Evolutionary conservation across 805 yeast species (phyloP).

Genomic region (Suhomyces emberorum): DNA sequence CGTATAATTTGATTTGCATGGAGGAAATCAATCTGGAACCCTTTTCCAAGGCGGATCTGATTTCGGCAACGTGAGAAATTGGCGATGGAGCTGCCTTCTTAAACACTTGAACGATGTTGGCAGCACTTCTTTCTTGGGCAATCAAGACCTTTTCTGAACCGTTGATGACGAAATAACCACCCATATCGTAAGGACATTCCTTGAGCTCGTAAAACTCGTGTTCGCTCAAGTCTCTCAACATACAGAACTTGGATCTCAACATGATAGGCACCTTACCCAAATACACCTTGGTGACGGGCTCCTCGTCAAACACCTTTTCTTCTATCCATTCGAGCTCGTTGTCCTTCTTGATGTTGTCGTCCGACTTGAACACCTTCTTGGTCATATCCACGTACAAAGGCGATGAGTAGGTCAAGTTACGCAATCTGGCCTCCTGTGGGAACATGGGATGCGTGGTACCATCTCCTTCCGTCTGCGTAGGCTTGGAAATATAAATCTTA

Average conservation of each 20-base stretch:
- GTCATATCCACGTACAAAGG: conserved; percentile 95
- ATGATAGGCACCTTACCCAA: conserved; percentile 98
- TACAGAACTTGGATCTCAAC: conserved; percentile 95
- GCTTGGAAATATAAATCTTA: conserved; percentile 91
- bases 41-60: conserved; percentile 93
- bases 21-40: conserved; percentile 94
- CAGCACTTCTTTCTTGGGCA: conserved; percentile 98
- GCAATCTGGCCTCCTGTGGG: conserved; percentile 96
- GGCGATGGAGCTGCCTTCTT: conserved; percentile 98
- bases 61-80: conserved; percentile 92
- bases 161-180: conserved; percentile 97
- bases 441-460: conserved; percentile 99
- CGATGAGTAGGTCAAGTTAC: conserved; percentile 94
- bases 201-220: conserved; percentile 92
- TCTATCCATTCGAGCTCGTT: conserved; percentile 54
- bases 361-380: conserved; percentile 80
- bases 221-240: conserved; percentile 83
- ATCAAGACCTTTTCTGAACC: conserved; percentile 97
- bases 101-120: conserved; percentile 97
- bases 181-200: conserved; percentile 99
- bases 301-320: conserved; percentile 50
- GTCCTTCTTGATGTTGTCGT: conserved; percentile 57
- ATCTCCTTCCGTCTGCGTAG: conserved; percentile 98
- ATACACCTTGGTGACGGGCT: conserved; percentile 66
- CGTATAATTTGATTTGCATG: conserved; percentile 88